Base-by-base conservation (phyloP, 2,329 filamentous ascomycete genomes). In the Akanthomyces dipterigenus region DNA sequence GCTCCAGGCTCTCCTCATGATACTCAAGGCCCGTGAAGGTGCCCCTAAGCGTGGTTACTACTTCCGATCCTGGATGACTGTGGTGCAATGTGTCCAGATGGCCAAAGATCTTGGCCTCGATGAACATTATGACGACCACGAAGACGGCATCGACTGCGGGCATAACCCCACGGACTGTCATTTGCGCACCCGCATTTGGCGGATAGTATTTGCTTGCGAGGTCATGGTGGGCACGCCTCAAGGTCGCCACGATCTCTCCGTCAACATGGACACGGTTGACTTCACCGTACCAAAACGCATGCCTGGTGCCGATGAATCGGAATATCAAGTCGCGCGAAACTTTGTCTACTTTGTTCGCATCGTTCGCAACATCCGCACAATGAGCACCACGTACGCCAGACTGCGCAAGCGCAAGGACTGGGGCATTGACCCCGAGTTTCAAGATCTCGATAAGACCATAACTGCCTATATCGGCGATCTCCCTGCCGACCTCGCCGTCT, bases 41-140 rank as follows among this genome's bases (percentile, higher is more conserved):
- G 87, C 89, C 9, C 93, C 93, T 0, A 96, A 96, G 71, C 87
- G 91, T 63, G 95, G 95, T 1, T 98, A 98, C 71, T 98, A 95
- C 73, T 98, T 95, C 75, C 88, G 93, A 42, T 98, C 95, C 0
- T 98, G 95, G 93, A 96, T 97, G 86, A 91, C 90, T 5, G 86
- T 96, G 22, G 93, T 96, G 58, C 91, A 93, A 63, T 91, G 93
- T 65, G 88, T 96, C 8, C 88, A 92, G 51, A 96, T 98, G 91
- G 91, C 87, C 28, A 95, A 96, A 69, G 93, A 97, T 70, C 79
- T 98, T 36, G 91, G 92, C 22, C 78, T 98, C 6, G 88, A 97
- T 70, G 91, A 96, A 65, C 93, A 98, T 75, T 86, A 86, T 64
- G 87, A 89, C 62, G 85, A 87, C 49, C 95, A 98, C 72, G 82